phyloP scores from a whole-genome alignment of 2,329 filamentous ascomycete species.

The Rutstroemia sp. region DNA sequence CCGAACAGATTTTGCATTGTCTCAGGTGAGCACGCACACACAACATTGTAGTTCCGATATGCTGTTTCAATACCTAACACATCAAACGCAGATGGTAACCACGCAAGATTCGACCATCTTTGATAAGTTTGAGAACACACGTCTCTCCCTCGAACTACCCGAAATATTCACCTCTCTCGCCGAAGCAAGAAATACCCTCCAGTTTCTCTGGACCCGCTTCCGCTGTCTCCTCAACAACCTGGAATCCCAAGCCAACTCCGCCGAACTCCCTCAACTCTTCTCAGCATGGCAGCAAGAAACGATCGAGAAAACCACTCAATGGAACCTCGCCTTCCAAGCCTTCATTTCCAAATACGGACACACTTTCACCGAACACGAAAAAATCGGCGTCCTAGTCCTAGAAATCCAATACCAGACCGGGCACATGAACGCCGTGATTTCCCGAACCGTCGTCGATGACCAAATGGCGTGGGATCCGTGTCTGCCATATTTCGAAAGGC shows the following conservation, averaged over 20 bases:
- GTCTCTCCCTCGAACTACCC: background rate
- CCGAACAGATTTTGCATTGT: slow-evolving; percentile 13
- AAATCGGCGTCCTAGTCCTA: slow-evolving; percentile 47
- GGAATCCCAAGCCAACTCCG: slow-evolving; percentile 30
- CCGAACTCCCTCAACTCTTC: slow-evolving; percentile 34
- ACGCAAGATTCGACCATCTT: background rate
- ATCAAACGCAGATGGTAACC: background rate
- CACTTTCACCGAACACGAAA: slow-evolving; percentile 41
- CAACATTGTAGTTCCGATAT: background rate
- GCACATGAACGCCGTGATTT: background rate
- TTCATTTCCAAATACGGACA: slow-evolving; percentile 40
- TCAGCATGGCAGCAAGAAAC: slow-evolving; percentile 31
- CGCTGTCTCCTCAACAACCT: slow-evolving; percentile 25
- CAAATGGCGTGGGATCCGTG: slow-evolving; percentile 48
- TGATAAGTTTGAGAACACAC: background rate
- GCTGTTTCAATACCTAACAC: background rate
- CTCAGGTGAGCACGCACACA: slow-evolving; percentile 10
- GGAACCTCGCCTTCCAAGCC: slow-evolving; percentile 48
- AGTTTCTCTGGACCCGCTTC: slow-evolving; percentile 39
- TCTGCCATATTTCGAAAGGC: slow-evolving; percentile 42
- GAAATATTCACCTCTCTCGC: slow-evolving; percentile 38
- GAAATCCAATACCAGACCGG: slow-evolving; percentile 50
- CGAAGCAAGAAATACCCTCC: slow-evolving; percentile 47
- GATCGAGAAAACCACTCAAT: slow-evolving; percentile 41
- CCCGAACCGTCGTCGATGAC: background rate